These are phyloP conservation scores for Dicorynia guianensis DNA, from an alignment of 306 rosid genomes.

Conservation along the genomic window DNA sequence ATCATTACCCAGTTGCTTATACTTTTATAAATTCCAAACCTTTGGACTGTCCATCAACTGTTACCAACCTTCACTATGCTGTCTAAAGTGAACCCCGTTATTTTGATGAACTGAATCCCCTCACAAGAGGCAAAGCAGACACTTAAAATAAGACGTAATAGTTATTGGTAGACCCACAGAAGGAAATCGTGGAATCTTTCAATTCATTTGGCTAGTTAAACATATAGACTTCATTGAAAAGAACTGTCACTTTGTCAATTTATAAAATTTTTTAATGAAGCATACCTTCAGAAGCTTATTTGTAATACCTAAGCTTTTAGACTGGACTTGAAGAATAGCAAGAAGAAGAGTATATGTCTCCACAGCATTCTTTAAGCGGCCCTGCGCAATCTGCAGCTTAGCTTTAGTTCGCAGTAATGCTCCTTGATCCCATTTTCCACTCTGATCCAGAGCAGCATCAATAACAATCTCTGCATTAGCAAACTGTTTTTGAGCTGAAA, in stretches of 20 bases:
- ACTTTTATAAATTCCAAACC: too few species aligned
- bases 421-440: slow-evolving; percentile 93
- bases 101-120: neutral
- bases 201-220: neutral
- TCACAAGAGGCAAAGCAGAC: neutral
- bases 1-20: neutral
- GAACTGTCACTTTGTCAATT: too few species aligned
- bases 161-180: neutral
- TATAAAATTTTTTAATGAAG: neutral
- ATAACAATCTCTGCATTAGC: slow-evolving; percentile 79
- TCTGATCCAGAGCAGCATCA: slow-evolving; percentile 84
- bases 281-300: slow-evolving; percentile 72
- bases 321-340: slow-evolving; percentile 83
- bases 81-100: too few species aligned
- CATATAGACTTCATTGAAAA: neutral
- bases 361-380: slow-evolving; percentile 68
- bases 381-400: slow-evolving; percentile 82
- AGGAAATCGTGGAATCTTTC: neutral
- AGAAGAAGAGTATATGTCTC: slow-evolving; percentile 80
- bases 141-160: neutral
- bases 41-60: too few species aligned
- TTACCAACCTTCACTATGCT: too few species aligned
- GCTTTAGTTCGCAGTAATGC: slow-evolving; percentile 85
- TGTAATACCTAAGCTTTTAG: slow-evolving; percentile 56
- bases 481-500: slow-evolving; percentile 81